Conservation (phyloP, 176 grass and related monocot species). For the Triticum turgidum region DNA sequence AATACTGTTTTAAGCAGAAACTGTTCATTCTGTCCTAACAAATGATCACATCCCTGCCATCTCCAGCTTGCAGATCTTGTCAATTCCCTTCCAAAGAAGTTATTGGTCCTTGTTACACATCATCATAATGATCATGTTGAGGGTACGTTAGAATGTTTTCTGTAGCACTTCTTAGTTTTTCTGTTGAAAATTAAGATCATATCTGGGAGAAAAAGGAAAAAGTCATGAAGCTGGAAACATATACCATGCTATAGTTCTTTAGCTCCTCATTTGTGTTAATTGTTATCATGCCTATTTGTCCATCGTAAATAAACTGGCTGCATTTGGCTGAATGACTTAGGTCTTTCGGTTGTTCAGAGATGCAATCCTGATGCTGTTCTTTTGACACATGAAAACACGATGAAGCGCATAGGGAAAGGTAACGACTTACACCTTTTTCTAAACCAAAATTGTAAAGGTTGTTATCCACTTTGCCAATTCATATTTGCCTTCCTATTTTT, state of each 20-base stretch:
- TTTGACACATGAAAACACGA: constrained; percentile 80
- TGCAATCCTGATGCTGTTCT: constrained; percentile 77
- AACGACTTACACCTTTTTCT: neutral
- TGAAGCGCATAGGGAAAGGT: constrained; percentile 71
- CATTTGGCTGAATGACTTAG: constrained; percentile 35
- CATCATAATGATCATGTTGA: constrained; percentile 91
- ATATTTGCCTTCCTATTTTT: constrained; percentile 6
- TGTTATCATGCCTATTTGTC: constrained; percentile 9
- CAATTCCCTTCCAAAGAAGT: constrained; percentile 75
- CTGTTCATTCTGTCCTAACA: neutral
- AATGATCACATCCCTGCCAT: constrained; percentile 30
- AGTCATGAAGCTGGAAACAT: neutral
- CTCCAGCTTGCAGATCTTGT: constrained; percentile 87
- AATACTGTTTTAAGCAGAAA: constrained; percentile 21
- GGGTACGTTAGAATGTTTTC: constrained; percentile 45
- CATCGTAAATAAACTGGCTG: constrained; percentile 9
- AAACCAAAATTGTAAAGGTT: neutral
- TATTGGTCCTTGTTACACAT: constrained; percentile 91
- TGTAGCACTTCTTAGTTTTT: neutral
- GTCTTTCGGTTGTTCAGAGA: constrained; percentile 82
- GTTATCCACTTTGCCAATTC: neutral
- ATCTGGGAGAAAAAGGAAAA: neutral
- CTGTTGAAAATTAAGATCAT: constrained; percentile 6
- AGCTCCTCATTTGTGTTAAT: constrained; percentile 4
- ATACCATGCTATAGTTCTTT: neutral